Evolutionary conservation across 305 asterid genomes (phyloP), one percentile per base, ranked within the genome.

Genomic region (Fraxinus ornus): DNA sequence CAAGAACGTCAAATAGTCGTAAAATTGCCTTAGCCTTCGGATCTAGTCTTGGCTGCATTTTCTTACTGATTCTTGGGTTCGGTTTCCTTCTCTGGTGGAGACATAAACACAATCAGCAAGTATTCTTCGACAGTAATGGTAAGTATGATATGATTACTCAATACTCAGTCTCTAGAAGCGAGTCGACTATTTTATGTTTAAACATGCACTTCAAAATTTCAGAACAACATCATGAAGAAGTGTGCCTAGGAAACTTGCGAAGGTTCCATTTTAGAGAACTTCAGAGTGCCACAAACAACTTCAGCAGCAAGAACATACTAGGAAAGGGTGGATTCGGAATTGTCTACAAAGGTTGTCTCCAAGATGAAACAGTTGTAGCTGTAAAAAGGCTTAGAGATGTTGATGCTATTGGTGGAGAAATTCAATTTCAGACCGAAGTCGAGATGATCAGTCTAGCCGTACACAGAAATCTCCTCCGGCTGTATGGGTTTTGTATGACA

Each of bases 371-470:
- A 1, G 84, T 95, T 47, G 97, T 95, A 19, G 99, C 98, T 0
- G 98, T 95, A 1, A 95, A 95, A 87, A 88, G 98, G 80, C 94
- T 95, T 71, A 94, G 90, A 83, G 99, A 95, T 30, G 97, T 95
- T 7, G 86, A 75, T 81, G 92, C 94, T 71, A 78, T 80, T 3
- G 94, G 97, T 6, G 99, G 99, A 35, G 96, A 93, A 52, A 89
- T 84, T 76, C 99, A 95, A 79, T 95, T 95, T 75, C 99, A 95
- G 89, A 95, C 99, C 2, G 99, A 95, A 80, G 92, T 95, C 0
- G 94, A 92, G 83, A 92, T 95, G 96, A 95, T 95, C 85, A 94
- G 99, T 88, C 91, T 95, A 5, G 99, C 99, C 0, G 98, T 95
- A 8, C 99, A 95, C 75, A 83, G 98, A 71, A 91, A 95, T 82